Evolutionary conservation across 2,329 filamentous ascomycete species (phyloP).

Genomic region (Sporothrix dimorphospora): DNA sequence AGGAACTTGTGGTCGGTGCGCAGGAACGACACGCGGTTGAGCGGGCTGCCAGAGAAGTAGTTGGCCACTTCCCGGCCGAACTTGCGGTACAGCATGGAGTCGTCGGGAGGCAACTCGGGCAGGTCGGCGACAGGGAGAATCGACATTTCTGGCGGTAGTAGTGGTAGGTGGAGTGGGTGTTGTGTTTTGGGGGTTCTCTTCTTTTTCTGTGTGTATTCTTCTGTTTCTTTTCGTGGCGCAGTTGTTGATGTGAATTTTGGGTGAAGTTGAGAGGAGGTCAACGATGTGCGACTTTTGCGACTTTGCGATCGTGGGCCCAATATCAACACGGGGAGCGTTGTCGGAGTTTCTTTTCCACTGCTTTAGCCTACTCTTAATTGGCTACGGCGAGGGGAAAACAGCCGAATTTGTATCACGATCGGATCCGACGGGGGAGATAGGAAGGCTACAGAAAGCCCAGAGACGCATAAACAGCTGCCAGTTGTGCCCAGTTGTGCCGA

Average conservation of each 20-base stretch:
- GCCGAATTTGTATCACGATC: conserved; percentile 19
- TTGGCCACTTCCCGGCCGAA: conserved; percentile 81
- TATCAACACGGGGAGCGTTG: conserved; percentile 8
- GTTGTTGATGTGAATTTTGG: background rate
- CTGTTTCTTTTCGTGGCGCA: background rate
- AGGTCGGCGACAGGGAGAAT: conserved; percentile 35
- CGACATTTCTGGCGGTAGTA: conserved; percentile 18
- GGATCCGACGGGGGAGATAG: conserved; percentile 9
- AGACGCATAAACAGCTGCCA: background rate
- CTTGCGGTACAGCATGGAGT: conserved; percentile 72
- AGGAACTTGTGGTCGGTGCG: conserved; percentile 73
- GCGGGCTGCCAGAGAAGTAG: conserved; percentile 78
- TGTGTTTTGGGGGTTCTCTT: background rate
- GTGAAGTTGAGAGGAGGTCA: background rate
- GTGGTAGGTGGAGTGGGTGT: background rate
- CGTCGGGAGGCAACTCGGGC: conserved; percentile 53
- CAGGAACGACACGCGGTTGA: conserved; percentile 81
- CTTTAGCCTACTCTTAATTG: conserved; percentile 12
- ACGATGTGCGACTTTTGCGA: background rate
- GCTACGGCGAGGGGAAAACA: conserved; percentile 6
- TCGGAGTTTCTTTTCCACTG: conserved; percentile 22
- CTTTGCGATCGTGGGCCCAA: background rate
- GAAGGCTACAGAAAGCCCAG: background rate
- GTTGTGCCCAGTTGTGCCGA: background rate
- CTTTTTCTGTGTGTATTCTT: background rate